phyloP scores from a whole-genome alignment of 768 basidiomycete species.

The Coprinopsis cinerea region DNA sequence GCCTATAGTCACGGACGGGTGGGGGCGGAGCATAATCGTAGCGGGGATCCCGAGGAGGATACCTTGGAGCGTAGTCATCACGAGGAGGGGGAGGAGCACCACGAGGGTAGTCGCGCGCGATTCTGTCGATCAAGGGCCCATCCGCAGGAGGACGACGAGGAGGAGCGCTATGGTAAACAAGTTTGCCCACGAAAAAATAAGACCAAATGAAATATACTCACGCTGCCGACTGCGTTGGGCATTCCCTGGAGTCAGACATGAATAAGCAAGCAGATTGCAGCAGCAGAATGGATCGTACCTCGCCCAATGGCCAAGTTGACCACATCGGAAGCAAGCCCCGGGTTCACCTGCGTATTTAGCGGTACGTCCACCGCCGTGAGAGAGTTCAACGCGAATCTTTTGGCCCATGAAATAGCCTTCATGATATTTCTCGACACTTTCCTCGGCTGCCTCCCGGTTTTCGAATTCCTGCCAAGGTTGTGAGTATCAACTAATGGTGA shows the following conservation, averaged over 20 bases:
- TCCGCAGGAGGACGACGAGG: slow-evolving; percentile 40
- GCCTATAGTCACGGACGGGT: slow-evolving; percentile 50
- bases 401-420: slow-evolving; percentile 91
- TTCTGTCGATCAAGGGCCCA: slow-evolving; percentile 51
- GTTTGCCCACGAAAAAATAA: not conserved
- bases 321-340: slow-evolving; percentile 85
- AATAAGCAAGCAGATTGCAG: not conserved
- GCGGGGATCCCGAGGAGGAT: slow-evolving; percentile 48
- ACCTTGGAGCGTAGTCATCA: slow-evolving; percentile 47
- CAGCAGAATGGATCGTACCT: slow-evolving; percentile 42
- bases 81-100: slow-evolving; percentile 41
- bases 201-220: slow-evolving; percentile 28
- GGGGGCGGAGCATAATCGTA: slow-evolving; percentile 51
- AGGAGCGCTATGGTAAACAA: not conserved
- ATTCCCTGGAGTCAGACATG: slow-evolving; percentile 48
- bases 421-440: slow-evolving; percentile 82
- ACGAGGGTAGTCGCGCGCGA: slow-evolving; percentile 51
- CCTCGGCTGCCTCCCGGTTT: slow-evolving; percentile 71
- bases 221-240: slow-evolving; percentile 52
- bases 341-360: slow-evolving; percentile 82
- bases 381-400: slow-evolving; percentile 83
- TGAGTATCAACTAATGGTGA: slow-evolving; percentile 8
- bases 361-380: slow-evolving; percentile 76
- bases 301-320: slow-evolving; percentile 84
- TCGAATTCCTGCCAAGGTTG: slow-evolving; percentile 66